phyloP scores from a whole-genome alignment of 495 filamentous ascomycete genomes.

The Lasiosphaeris hirsuta region DNA sequence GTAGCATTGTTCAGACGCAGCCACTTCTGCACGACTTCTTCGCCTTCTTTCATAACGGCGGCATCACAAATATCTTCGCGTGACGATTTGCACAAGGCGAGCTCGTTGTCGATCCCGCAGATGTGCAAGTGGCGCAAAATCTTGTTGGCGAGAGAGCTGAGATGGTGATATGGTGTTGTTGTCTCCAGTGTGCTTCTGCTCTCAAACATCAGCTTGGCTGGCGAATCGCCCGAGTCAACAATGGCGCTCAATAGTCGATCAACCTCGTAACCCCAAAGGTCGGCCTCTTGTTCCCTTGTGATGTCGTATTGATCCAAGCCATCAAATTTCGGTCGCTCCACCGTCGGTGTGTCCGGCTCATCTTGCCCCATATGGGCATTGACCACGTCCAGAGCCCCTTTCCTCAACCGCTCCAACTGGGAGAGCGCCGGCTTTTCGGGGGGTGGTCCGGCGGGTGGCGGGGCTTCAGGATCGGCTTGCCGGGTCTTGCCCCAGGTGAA shows the following conservation, averaged over 20 bases:
- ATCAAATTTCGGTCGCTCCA: neutral
- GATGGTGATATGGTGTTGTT: neutral
- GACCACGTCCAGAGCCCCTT: too few species aligned
- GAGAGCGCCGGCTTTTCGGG: too few species aligned
- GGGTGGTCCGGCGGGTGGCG: too few species aligned
- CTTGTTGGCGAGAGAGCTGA: neutral
- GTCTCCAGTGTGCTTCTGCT: too few species aligned
- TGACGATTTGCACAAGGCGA: neutral
- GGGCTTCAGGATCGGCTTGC: too few species aligned
- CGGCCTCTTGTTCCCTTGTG: neutral
- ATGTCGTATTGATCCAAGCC: neutral
- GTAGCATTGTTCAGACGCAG: too few species aligned
- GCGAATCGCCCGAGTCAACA: neutral
- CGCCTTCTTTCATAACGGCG: neutral
- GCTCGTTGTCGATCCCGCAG: conserved; percentile 3
- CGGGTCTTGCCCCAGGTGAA: too few species aligned
- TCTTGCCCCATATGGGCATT: too few species aligned
- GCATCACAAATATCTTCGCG: neutral
- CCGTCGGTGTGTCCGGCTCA: too few species aligned
- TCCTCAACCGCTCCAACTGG: too few species aligned
- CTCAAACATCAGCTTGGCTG: too few species aligned
- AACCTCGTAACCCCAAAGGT: neutral
- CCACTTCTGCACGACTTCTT: neutral
- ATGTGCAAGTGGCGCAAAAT: conserved; percentile 4
- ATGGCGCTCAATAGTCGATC: neutral